Conservation (phyloP, 495 filamentous ascomycete genomes). For the Sporormia fimetaria region DNA sequence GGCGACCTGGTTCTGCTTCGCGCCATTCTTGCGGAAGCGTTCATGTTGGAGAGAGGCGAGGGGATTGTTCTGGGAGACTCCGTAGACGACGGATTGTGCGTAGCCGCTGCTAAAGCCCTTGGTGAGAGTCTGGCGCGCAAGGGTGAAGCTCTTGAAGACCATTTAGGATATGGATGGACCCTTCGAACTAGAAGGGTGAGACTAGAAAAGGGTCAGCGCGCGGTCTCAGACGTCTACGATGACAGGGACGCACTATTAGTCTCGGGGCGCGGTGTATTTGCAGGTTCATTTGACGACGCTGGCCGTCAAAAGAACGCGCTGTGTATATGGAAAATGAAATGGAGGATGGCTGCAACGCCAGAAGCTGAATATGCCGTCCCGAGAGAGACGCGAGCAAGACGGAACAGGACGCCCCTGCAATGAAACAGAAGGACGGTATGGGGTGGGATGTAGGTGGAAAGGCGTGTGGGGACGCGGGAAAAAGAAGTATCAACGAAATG, state of each 20-base stretch:
- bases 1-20: constrained; percentile 61
- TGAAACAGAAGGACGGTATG: too few relatives aligned
- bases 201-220: constrained; percentile 24
- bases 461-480: too few relatives aligned
- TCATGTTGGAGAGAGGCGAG: constrained; percentile 38
- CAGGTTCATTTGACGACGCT: constrained; percentile 56
- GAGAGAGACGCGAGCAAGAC: too few relatives aligned
- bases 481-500: too few relatives aligned
- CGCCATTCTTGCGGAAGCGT: constrained; percentile 46
- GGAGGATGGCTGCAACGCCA: too few relatives aligned
- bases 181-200: constrained; percentile 38
- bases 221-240: not conserved
- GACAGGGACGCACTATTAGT: constrained; percentile 38
- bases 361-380: too few relatives aligned
- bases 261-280: constrained; percentile 38
- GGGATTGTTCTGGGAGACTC: constrained; percentile 60
- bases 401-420: too few relatives aligned
- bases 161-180: constrained; percentile 52
- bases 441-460: too few relatives aligned
- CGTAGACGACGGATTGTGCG: constrained; percentile 93
- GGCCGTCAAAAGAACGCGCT: constrained; percentile 53
- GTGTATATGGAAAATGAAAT: constrained; percentile 1
- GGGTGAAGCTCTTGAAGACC: constrained; percentile 75
- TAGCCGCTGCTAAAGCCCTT: constrained; percentile 97
- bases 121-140: constrained; percentile 91